phyloP scores from a whole-genome alignment of 441 rosid species.

The Euphorbia neoarborescens region DNA sequence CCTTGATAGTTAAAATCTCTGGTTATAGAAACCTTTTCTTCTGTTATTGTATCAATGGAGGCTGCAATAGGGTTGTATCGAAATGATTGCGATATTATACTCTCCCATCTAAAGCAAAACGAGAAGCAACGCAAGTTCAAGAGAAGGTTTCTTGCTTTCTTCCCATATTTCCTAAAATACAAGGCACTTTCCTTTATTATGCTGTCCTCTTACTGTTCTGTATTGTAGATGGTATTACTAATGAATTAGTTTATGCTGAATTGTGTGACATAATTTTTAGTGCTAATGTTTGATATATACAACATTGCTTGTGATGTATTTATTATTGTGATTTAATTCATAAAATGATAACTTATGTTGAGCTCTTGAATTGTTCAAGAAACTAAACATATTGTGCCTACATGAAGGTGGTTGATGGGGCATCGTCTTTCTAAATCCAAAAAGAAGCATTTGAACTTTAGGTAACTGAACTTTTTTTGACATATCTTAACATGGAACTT shows the following conservation, averaged over 20 bases:
- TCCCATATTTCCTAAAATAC: neutral
- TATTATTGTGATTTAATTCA: neutral
- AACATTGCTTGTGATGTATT: neutral
- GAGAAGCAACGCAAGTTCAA: slow-evolving; percentile 42
- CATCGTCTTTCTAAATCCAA: slow-evolving; percentile 32
- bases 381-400: slow-evolving; percentile 1
- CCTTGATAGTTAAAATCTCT: neutral
- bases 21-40: neutral
- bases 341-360: neutral
- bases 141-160: slow-evolving; percentile 31
- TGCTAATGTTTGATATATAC: neutral
- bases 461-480: slow-evolving; percentile 28
- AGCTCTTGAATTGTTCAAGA: neutral
- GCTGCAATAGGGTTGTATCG: slow-evolving; percentile 8
- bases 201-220: neutral
- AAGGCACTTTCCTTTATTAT: neutral
- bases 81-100: slow-evolving; percentile 33
- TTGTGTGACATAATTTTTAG: neutral
- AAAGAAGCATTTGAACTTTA: slow-evolving; percentile 32
- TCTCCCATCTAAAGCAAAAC: slow-evolving; percentile 37
- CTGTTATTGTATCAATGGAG: slow-evolving; percentile 16
- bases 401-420: slow-evolving; percentile 71
- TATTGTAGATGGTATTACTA: no score
- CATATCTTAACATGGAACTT: neutral
- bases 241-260: neutral